A percentile compares a stretch with the other conserved stretches of the same genome.
These are phyloP conservation scores for Aspergillus biplanus DNA, from an alignment of 495 filamentous ascomycete species.

Conservation along the genomic window DNA sequence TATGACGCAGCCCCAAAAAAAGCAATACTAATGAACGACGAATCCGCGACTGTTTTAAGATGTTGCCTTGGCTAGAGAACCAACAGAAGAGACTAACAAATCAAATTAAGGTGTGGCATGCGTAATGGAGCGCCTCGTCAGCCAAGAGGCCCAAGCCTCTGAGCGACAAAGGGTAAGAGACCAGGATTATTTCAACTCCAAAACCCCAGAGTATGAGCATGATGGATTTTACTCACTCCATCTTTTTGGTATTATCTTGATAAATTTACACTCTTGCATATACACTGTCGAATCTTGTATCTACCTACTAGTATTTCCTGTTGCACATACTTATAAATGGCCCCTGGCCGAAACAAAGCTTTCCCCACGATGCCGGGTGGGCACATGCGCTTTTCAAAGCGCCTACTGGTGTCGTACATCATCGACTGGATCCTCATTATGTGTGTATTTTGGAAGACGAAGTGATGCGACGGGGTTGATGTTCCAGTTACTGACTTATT, in stretches of 20 bases:
- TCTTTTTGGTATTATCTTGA: neutral
- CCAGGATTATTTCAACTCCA: neutral
- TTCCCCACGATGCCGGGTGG: slow-evolving; percentile 8
- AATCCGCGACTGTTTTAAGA: neutral
- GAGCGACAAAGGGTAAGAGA: neutral
- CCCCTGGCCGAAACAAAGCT: neutral
- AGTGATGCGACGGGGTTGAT: neutral
- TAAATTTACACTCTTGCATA: neutral
- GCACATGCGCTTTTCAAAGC: slow-evolving; percentile 33
- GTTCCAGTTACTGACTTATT: neutral
- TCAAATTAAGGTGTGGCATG: neutral
- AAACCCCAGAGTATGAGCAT: neutral
- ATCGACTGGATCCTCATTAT: slow-evolving; percentile 58
- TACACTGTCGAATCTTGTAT: neutral
- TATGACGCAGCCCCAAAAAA: neutral
- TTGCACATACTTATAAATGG: neutral
- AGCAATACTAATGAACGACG: neutral
- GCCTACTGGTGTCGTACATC: slow-evolving; percentile 53
- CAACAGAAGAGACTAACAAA: neutral
- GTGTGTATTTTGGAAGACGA: slow-evolving; percentile 32
- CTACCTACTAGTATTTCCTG: neutral
- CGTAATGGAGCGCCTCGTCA: neutral
- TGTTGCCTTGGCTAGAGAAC: neutral
- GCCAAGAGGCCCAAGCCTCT: neutral
- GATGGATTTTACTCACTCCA: neutral